Evolutionary conservation across 2,329 filamentous ascomycete genomes (phyloP).

Genomic region (Pseudocercospora pini-densiflorae): DNA sequence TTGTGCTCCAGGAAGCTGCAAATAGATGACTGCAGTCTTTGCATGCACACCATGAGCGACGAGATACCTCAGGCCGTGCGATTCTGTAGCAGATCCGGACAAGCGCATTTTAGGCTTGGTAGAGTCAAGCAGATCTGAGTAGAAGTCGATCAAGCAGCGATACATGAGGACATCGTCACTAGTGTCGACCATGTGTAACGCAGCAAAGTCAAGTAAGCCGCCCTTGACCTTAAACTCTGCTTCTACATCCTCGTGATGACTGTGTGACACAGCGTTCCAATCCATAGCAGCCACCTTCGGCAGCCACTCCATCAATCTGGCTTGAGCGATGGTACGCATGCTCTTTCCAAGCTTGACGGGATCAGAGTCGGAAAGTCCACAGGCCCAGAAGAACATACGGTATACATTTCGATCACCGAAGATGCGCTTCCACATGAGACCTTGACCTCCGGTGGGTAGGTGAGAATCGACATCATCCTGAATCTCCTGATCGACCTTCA

Average conservation of each 20-base stretch:
- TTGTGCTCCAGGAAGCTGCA: slow-evolving; percentile 52
- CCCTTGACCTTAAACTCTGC: slow-evolving; percentile 40
- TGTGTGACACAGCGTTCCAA: slow-evolving; percentile 58
- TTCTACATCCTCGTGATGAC: slow-evolving; percentile 60
- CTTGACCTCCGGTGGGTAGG: slow-evolving; percentile 46
- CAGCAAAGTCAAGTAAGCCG: slow-evolving; percentile 59
- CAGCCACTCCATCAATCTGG: slow-evolving; percentile 63
- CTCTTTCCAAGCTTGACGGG: slow-evolving; percentile 52
- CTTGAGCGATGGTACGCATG: slow-evolving; percentile 64
- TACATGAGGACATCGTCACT: slow-evolving; percentile 64
- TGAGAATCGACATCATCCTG: slow-evolving; percentile 28
- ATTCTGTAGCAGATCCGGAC: slow-evolving; percentile 16
- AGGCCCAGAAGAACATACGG: slow-evolving; percentile 59
- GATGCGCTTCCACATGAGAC: slow-evolving; percentile 64
- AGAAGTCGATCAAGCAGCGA: slow-evolving; percentile 63
- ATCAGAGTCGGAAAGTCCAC: slow-evolving; percentile 46
- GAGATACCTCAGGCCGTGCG: slow-evolving; percentile 55
- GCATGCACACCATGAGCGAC: slow-evolving; percentile 56
- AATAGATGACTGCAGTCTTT: slow-evolving; percentile 54
- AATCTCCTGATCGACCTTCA: slow-evolving; percentile 55
- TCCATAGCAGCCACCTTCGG: slow-evolving; percentile 58
- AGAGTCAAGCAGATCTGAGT: slow-evolving; percentile 53
- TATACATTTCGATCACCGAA: slow-evolving; percentile 66
- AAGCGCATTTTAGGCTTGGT: slow-evolving; percentile 12
- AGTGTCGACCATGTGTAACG: slow-evolving; percentile 60